Evolutionary conservation across 1,284 basidiomycete species (phyloP).

Genomic region (Leccinum colubrinum): DNA sequence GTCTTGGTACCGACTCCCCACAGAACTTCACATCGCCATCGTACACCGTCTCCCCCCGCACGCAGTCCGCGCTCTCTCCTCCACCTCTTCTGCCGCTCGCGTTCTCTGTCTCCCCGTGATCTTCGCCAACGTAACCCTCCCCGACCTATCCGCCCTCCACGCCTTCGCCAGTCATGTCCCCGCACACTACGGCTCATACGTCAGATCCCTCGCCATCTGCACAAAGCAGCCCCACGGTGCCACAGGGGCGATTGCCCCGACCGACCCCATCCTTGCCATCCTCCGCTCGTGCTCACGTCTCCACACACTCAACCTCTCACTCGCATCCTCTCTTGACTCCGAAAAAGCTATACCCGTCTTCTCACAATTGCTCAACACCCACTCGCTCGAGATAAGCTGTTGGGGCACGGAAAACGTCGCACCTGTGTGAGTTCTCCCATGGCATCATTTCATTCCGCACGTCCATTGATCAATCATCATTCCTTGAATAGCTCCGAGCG

Average conservation of each 20-base stretch:
- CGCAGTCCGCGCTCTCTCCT: constrained; percentile 39
- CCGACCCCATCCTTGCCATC: constrained; percentile 49
- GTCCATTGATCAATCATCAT: constrained; percentile 2
- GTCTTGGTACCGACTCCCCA: constrained; percentile 58
- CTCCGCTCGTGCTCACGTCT: constrained; percentile 51
- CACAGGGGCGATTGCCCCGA: constrained; percentile 31
- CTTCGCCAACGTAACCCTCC: constrained; percentile 57
- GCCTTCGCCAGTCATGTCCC: constrained; percentile 60
- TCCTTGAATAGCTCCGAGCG: constrained; percentile 58
- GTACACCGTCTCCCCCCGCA: constrained; percentile 45
- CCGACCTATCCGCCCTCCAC: constrained; percentile 42
- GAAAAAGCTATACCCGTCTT: constrained; percentile 52
- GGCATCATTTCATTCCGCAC: not conserved
- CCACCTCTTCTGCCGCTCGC: constrained; percentile 47
- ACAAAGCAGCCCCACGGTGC: constrained; percentile 41
- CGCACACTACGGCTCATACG: constrained; percentile 48
- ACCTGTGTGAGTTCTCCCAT: constrained; percentile 52
- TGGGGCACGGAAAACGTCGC: constrained; percentile 47
- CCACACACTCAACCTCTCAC: constrained; percentile 47
- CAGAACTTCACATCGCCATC: constrained; percentile 62
- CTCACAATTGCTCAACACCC: constrained; percentile 40
- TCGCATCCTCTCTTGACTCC: constrained; percentile 51
- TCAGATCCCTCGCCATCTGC: constrained; percentile 54
- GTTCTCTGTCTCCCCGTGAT: constrained; percentile 53
- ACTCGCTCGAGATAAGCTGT: constrained; percentile 54